Conservation (phyloP, 345 rosid genomes). For the Eutrema heterophyllum region DNA sequence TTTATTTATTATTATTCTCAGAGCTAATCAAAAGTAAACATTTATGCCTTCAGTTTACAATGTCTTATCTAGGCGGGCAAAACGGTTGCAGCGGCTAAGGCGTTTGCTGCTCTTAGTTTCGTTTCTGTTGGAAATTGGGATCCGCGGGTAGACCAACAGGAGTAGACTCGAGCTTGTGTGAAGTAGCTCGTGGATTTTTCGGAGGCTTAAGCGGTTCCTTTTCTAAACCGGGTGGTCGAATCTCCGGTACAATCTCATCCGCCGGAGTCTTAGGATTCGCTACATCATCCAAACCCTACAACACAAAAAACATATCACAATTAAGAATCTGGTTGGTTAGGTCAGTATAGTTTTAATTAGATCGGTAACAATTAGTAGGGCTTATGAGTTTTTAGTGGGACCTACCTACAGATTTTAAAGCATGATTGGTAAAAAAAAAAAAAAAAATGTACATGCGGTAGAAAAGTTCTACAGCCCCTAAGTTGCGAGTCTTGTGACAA, state of each 20-base stretch:
- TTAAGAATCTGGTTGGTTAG: not conserved
- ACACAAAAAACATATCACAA: not conserved
- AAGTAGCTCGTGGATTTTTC: conserved; percentile 23
- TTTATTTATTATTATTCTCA: not conserved
- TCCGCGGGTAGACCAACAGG: conserved; percentile 30
- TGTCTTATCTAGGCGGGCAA: not conserved
- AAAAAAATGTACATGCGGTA: not conserved
- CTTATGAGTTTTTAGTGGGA: not conserved
- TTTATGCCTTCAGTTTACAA: conserved; percentile 3
- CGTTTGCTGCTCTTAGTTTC: conserved; percentile 13
- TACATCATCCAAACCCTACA: conserved; percentile 38
- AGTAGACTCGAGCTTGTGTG: conserved; percentile 33
- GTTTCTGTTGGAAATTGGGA: conserved; percentile 30
- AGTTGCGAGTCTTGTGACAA: not conserved
- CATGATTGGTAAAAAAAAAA: not conserved
- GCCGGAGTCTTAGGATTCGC: conserved; percentile 34
- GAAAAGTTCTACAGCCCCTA: not conserved
- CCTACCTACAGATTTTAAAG: not conserved
- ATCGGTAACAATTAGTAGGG: not conserved
- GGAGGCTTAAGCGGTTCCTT: conserved; percentile 29
- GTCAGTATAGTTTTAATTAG: not conserved
- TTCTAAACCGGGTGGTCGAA: conserved; percentile 31
- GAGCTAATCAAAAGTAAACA: conserved; percentile 3
- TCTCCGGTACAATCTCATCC: conserved; percentile 22
- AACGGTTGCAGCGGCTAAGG: not conserved